Evolutionary conservation across 257 asterid species (phyloP).

Genomic region (Solanum verrucosum): DNA sequence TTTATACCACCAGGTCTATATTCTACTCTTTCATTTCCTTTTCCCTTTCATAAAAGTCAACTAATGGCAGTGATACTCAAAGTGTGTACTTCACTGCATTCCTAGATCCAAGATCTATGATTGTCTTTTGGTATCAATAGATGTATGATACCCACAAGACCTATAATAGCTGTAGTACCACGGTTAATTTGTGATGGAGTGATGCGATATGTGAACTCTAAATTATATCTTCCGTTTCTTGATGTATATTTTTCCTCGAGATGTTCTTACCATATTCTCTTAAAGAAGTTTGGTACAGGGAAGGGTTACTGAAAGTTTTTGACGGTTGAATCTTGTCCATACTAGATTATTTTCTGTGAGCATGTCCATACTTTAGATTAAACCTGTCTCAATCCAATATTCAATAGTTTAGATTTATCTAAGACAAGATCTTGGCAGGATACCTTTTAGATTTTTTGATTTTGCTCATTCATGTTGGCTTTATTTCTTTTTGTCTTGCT

Average conservation of each 20-base stretch:
- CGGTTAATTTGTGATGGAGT: neutral
- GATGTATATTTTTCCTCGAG: neutral
- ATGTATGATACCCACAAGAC: neutral
- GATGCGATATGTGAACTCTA: neutral
- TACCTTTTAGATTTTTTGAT: neutral
- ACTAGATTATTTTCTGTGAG: neutral
- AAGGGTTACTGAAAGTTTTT: neutral
- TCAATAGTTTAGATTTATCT: neutral
- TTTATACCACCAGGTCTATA: constrained; percentile 85
- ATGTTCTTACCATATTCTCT: neutral
- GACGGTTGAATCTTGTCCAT: neutral
- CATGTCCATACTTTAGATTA: neutral
- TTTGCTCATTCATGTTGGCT: neutral
- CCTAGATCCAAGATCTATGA: neutral
- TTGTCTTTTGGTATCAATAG: neutral
- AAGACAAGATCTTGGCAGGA: neutral
- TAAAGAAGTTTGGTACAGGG: neutral
- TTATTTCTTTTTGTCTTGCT: neutral
- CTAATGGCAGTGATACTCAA: neutral
- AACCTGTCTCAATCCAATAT: neutral
- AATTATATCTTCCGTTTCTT: neutral
- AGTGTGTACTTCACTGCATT: neutral
- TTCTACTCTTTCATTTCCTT: neutral
- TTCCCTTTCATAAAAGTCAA: neutral
- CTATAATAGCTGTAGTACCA: neutral